Conservation (phyloP, 2,329 filamentous ascomycete species). For the Sporothrix curviconia region DNA sequence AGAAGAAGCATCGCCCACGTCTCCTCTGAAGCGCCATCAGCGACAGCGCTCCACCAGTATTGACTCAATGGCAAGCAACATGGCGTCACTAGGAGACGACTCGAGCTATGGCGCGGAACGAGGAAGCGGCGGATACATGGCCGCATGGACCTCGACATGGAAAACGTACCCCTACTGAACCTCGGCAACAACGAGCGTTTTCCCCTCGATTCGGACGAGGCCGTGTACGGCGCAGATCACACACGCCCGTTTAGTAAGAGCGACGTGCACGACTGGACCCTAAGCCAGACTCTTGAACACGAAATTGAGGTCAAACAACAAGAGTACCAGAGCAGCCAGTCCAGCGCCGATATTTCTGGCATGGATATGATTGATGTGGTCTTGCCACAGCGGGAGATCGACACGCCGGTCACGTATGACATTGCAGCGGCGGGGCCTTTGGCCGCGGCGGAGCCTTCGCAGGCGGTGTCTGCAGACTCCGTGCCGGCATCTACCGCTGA, state of each 20-base stretch:
- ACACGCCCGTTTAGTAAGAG: background rate
- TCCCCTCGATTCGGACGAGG: background rate
- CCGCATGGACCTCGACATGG: constrained; percentile 25
- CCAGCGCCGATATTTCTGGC: background rate
- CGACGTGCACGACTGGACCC: background rate
- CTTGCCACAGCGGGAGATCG: background rate
- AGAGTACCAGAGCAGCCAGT: too few species aligned
- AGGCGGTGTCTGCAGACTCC: too few species aligned
- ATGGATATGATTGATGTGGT: background rate
- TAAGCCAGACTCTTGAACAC: background rate
- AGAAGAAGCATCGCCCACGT: constrained; percentile 22
- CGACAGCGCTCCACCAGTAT: constrained; percentile 39
- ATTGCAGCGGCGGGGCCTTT: background rate
- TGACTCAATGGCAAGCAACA: constrained; percentile 42
- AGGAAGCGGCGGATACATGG: too few species aligned
- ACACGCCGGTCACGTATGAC: background rate
- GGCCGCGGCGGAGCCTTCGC: too few species aligned
- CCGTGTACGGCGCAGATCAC: background rate
- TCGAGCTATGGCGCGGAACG: too few species aligned
- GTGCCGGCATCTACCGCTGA: too few species aligned
- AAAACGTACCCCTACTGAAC: constrained; percentile 13
- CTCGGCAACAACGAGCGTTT: constrained; percentile 5
- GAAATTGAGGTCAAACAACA: too few species aligned
- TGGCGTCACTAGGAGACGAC: constrained; percentile 31
- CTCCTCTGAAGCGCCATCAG: constrained; percentile 41